These are phyloP conservation scores for Pinus albicaulis DNA, from an alignment of 75 land plant species.

Conservation along the genomic window DNA sequence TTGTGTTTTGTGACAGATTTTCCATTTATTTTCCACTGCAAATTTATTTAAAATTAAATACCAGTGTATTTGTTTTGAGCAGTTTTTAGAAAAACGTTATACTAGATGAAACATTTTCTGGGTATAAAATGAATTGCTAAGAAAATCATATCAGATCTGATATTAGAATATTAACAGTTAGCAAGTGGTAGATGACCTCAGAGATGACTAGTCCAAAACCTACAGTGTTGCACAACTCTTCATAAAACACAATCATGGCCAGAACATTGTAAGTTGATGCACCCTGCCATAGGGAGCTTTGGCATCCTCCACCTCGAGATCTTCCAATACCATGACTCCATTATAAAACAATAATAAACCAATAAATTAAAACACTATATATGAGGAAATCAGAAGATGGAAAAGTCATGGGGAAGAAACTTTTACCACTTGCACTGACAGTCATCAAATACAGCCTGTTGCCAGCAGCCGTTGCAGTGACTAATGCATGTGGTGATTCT, in stretches of 20 bases:
- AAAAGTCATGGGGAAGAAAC: background rate
- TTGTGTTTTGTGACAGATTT: no score
- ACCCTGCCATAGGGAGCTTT: background rate
- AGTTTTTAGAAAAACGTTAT: no score
- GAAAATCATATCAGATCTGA: no score
- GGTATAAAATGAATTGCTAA: no score
- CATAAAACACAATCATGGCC: background rate
- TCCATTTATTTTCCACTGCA: no score
- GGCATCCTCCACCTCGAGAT: background rate
- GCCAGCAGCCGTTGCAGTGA: conserved; percentile 97
- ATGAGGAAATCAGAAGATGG: background rate
- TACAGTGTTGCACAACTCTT: background rate
- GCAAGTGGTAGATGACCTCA: background rate
- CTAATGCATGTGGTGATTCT: conserved; percentile 83
- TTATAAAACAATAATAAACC: background rate
- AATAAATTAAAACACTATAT: background rate
- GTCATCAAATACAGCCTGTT: conserved; percentile 90
- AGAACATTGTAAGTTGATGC: background rate
- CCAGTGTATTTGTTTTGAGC: no score
- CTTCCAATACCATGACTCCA: background rate
- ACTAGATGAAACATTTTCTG: no score
- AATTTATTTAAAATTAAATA: no score
- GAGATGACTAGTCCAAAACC: background rate
- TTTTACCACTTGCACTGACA: conserved; percentile 77
- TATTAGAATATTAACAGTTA: no score